Evolutionary conservation across 352 stramenopile genomes (phyloP).

Genomic region (Phytopythium oedochilum): DNA sequence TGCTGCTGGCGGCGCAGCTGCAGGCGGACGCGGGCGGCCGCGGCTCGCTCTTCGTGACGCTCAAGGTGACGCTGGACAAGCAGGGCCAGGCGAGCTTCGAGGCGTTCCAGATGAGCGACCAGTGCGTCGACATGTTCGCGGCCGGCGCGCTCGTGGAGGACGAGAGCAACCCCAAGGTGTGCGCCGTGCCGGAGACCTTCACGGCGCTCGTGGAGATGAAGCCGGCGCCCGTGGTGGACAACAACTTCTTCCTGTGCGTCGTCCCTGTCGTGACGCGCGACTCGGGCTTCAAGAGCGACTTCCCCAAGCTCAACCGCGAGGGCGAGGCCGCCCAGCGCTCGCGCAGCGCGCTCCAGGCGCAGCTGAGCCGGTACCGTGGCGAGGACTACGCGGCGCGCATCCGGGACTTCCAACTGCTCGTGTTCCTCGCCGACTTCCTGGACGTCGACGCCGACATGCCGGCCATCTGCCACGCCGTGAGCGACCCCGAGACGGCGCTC

Average conservation of each 20-base stretch:
- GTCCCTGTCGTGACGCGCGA: slow-evolving; percentile 95
- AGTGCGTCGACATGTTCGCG: slow-evolving; percentile 98
- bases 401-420: slow-evolving; percentile 94
- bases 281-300: slow-evolving; percentile 90
- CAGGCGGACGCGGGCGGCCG: slow-evolving; percentile 94
- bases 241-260: slow-evolving; percentile 97
- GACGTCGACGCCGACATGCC: slow-evolving; percentile 90
- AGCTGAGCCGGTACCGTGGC: slow-evolving; percentile 74
- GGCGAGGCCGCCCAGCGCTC: slow-evolving; percentile 56
- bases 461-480: slow-evolving; percentile 90
- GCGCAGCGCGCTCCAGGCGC: slow-evolving; percentile 90
- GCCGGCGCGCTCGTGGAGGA: slow-evolving; percentile 91
- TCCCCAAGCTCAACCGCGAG: slow-evolving; percentile 92
- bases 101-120: slow-evolving; percentile 95
- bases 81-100: slow-evolving; percentile 94
- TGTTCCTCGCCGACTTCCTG: slow-evolving; percentile 94
- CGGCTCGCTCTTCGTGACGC: slow-evolving; percentile 94
- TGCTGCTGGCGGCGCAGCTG: slow-evolving; percentile 93
- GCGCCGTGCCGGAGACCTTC: slow-evolving; percentile 94
- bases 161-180: slow-evolving; percentile 87
- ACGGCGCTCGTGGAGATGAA: slow-evolving; percentile 97
- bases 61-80: slow-evolving; percentile 93
- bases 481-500: slow-evolving; percentile 83
- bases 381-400: slow-evolving; percentile 88
- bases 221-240: slow-evolving; percentile 88